Base-by-base conservation (phyloP, 2,329 filamentous ascomycete species). In the Trichoderma sp. region DNA sequence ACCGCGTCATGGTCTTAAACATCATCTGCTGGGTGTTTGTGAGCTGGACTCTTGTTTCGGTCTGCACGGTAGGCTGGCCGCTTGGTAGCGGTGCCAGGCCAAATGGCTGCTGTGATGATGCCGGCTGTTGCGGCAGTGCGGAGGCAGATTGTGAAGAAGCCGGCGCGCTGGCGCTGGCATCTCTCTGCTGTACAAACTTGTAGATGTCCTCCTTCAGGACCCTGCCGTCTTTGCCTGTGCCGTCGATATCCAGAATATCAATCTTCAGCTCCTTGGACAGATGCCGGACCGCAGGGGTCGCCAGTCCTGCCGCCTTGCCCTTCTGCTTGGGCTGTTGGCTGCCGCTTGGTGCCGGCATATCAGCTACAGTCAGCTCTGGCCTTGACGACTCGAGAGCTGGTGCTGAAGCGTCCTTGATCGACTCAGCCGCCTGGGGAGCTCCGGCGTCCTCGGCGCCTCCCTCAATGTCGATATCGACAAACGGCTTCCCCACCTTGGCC, bases 1-100 rank as follows among this genome's bases (percentile, higher is more conserved):
- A 97, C 70, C 89, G 89, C 16, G 95, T 97, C 96, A 99, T 99
- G 70, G 90, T 87, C 83, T 96, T 97, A 89, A 97, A 98, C 96
- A 99, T 99, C 77, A 93, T 91, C 47, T 88, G 86, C 81, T 98
- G 95, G 16, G 92, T 91, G 47, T 90, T 90, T 14, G 92, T 92
- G 71, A 99, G 84, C 69, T 87, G 83, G 37, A 91, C 85, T 2
- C 84, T 80, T 10, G 89, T 91, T 80, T 98, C 96, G 66, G 82
- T 83, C 78, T 92, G 91, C 57, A 82, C 81, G 10, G 81, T 74
- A 27, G 79, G 74, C 27, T 73, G 64, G 29, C 67, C 68, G 13
- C 64, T 43, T 4, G 74, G 19, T 29, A 47, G 13, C 8, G 27
- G 47, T 8, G n/a, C n/a, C 47, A 21, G 21, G 47, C n/a, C 47